Conservation (phyloP, 2,329 filamentous ascomycete species). For the Neofusicoccum cordaticola region DNA sequence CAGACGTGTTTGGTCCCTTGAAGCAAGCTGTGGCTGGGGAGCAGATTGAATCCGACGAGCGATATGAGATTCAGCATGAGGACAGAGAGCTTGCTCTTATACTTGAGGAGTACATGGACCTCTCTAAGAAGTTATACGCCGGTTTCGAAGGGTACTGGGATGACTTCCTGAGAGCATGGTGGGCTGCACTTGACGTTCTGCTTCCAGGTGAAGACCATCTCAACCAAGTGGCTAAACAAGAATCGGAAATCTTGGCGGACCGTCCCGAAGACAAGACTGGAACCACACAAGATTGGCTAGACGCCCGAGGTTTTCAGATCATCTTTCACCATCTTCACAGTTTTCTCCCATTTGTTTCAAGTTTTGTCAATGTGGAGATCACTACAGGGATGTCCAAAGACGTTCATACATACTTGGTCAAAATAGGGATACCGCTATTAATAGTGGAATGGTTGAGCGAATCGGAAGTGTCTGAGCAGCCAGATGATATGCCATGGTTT, state of each 20-base stretch:
- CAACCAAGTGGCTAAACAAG: not conserved
- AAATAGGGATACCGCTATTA: no score
- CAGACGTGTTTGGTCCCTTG: not conserved
- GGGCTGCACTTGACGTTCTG: not conserved
- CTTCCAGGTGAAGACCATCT: not conserved
- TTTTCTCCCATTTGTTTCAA: no score
- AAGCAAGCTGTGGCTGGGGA: not conserved
- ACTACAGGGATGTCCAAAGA: no score
- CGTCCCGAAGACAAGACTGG: not conserved
- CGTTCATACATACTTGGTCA: no score
- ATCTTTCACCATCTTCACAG: no score
- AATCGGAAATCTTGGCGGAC: not conserved
- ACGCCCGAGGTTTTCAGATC: no score
- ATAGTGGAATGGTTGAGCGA: no score
- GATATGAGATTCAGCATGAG: not conserved
- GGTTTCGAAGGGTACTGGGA: not conserved
- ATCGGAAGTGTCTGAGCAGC: no score
- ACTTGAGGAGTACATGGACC: not conserved
- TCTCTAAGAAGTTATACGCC: not conserved
- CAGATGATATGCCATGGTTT: no score
- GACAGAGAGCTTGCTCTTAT: not conserved
- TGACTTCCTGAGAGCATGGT: not conserved
- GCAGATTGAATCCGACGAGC: not conserved
- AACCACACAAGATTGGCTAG: not conserved
- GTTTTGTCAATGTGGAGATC: no score